Percentiles rank a stretch among this genome's conserved stretches.
Conservation (phyloP, 2,329 filamentous ascomycete genomes). For the Pestalotiopsis sp. region DNA sequence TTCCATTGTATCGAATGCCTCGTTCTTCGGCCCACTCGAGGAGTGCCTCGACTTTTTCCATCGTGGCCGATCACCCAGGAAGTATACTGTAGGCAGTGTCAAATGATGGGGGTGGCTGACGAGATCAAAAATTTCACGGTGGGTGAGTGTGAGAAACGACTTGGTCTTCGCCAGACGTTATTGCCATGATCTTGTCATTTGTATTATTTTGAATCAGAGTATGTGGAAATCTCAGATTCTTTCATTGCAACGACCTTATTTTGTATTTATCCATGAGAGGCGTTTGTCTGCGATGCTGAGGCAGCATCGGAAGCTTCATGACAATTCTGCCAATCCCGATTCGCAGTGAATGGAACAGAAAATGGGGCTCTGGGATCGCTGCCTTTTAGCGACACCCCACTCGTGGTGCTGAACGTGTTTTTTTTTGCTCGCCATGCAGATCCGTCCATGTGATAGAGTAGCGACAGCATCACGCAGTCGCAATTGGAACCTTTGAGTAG, state of each 20-base stretch:
- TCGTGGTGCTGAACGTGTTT: neutral
- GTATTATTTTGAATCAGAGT: too few species aligned
- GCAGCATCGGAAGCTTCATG: neutral
- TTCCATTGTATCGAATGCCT: constrained; percentile 69
- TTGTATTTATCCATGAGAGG: too few species aligned
- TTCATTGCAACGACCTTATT: neutral
- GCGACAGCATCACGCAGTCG: neutral
- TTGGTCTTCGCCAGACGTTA: neutral
- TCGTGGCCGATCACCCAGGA: constrained; percentile 2
- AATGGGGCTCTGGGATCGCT: neutral
- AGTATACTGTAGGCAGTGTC: neutral
- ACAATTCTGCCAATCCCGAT: neutral
- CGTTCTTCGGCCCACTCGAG: constrained; percentile 67
- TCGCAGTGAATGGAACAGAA: neutral
- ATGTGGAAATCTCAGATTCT: too few species aligned
- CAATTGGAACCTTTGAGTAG: neutral
- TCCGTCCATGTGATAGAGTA: neutral
- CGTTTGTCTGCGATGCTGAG: too few species aligned
- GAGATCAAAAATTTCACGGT: neutral
- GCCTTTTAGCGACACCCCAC: neutral
- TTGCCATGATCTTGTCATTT: neutral
- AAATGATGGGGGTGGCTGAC: neutral
- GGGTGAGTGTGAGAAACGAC: neutral
- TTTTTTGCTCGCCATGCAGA: neutral
- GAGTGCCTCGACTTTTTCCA: constrained; percentile 50